Evolutionary conservation across 2,329 filamentous ascomycete genomes (phyloP), one percentile per base, ranked within the genome.

Genomic region (Penicillium italicum): DNA sequence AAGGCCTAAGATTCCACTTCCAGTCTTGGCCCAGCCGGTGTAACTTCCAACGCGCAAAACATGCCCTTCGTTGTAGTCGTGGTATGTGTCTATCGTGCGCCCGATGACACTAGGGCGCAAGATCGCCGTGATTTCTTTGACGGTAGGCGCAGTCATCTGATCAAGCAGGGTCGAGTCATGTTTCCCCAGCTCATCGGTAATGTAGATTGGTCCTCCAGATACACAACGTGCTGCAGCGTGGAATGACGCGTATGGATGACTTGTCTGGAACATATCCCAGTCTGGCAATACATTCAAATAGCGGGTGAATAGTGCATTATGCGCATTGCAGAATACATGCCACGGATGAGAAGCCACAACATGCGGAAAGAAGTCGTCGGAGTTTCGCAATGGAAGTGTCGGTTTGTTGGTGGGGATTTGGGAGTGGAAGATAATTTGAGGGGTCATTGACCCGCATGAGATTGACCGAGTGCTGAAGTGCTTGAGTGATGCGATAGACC

Each of bases 251-350:
- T 90, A 96, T 1, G 80, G 75, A 62, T 87, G 84, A 20, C 76
- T 79, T 1, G 85, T 87, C 65, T 88, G 85, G 66, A 88, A 88
- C 85, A 88, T 88, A 66, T 88, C 85, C 85, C 85, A 88, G 72
- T 97, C 92, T 0, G 94, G 93, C 0, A 97, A 75, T 1, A 91
- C 84, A 63, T 97, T 96, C 31, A 97, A 79, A 67, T 94, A 87
- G 60, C 90, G 86, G 2, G 88, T 92, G 14, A 97, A 78, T 0
- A 97, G 79, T 31, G 85, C 81, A 70, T 96, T 97, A 73, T 97
- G 89, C 0, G 93, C 93, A 69, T 97, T 99, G 60, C 88, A 85
- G 79, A 95, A 99, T 34, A 97, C 82, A 72, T 99, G 94, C 93
- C 94, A 99, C 0, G 92, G 84, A 59, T 99, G 94, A 7, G 88